Conservation (phyloP, 148 eudicot genomes). For the Chenopodium formosanum region DNA sequence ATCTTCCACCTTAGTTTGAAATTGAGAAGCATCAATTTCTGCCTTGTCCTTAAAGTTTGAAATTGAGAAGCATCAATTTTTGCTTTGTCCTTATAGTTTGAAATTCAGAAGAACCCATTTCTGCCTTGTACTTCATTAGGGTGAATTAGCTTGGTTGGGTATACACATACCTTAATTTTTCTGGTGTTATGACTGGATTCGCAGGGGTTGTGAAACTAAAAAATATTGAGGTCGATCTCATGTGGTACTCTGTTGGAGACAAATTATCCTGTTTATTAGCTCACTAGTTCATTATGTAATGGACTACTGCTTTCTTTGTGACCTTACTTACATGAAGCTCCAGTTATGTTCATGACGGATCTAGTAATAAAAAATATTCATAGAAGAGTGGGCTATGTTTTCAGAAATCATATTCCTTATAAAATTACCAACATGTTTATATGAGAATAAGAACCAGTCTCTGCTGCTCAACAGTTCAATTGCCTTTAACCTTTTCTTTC, state of each 20-base stretch:
- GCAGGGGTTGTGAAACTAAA: not conserved
- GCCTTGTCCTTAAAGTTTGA: not conserved
- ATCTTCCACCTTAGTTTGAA: not conserved
- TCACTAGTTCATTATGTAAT: not conserved
- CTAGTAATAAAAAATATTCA: too few species aligned
- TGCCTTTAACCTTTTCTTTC: not conserved
- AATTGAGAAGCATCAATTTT: too few species aligned
- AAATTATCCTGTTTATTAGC: too few species aligned
- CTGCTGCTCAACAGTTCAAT: not conserved
- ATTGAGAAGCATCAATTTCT: too few species aligned
- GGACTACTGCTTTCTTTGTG: not conserved
- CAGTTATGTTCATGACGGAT: not conserved
- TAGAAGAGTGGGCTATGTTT: not conserved
- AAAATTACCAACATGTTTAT: too few species aligned
- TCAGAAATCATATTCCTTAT: too few species aligned
- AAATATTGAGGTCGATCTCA: not conserved
- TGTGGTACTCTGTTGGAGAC: not conserved
- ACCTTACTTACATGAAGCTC: not conserved
- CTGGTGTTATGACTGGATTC: not conserved
- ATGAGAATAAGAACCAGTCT: too few species aligned
- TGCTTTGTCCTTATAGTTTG: not conserved
- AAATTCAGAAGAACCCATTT: not conserved
- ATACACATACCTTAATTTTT: not conserved
- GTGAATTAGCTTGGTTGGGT: not conserved
- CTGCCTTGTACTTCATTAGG: not conserved